Conservation (phyloP, 2,329 filamentous ascomycete species). For the Neophaeococcomyces aloes region DNA sequence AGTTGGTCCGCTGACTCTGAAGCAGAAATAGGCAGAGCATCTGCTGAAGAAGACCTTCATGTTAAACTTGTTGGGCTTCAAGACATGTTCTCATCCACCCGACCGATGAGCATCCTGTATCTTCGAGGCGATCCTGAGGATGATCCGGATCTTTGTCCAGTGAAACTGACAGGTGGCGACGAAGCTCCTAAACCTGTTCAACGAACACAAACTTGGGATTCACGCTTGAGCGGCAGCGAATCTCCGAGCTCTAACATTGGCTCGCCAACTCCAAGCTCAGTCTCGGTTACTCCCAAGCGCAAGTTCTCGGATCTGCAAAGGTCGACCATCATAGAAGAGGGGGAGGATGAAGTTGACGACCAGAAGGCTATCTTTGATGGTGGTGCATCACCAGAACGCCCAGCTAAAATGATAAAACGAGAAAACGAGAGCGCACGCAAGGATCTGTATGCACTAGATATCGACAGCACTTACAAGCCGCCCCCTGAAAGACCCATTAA, state of each 20-base stretch:
- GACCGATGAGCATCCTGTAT: slow-evolving; percentile 32
- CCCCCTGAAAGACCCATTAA: slow-evolving; percentile 57
- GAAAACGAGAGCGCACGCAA: slow-evolving; percentile 10
- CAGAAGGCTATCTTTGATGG: slow-evolving; percentile 1
- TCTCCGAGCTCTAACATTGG: slow-evolving; percentile 26
- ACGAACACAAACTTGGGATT: slow-evolving; percentile 25
- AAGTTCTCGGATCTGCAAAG: slow-evolving; percentile 20
- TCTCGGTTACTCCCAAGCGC: slow-evolving; percentile 35
- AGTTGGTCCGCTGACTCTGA: slow-evolving; percentile 89
- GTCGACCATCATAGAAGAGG: slow-evolving; percentile 16
- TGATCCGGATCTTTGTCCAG: slow-evolving; percentile 36
- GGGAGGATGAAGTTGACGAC: slow-evolving; percentile 14
- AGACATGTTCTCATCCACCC: slow-evolving; percentile 38
- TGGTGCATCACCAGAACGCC: slow-evolving; percentile 8
- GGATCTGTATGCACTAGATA: slow-evolving; percentile 47
- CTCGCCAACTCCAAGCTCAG: slow-evolving; percentile 32
- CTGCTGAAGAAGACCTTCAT: slow-evolving; percentile 35
- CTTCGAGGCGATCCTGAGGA: slow-evolving; percentile 36
- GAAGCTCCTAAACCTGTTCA: slow-evolving; percentile 26
- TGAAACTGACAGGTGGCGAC: slow-evolving; percentile 29
- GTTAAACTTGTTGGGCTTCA: slow-evolving; percentile 34
- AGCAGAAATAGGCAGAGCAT: slow-evolving; percentile 28
- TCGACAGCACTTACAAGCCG: slow-evolving; percentile 76
- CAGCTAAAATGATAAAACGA: slow-evolving; percentile 17
- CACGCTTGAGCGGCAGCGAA: slow-evolving; percentile 26